phyloP scores from a whole-genome alignment of 129 eudicot species.

The Dittrichia graveolens region DNA sequence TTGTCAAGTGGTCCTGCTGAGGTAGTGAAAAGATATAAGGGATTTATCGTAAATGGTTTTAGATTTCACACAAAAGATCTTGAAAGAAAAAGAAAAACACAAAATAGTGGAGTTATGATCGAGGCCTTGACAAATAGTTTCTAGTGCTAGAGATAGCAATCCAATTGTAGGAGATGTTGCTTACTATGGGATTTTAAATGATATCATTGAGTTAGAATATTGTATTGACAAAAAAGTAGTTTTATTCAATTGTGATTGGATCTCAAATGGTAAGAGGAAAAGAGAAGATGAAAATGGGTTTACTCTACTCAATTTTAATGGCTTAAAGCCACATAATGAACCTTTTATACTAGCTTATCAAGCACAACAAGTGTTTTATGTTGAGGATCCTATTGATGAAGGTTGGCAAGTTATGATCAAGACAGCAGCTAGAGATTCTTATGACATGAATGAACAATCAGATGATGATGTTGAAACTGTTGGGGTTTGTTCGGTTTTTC shows the following conservation, averaged over 20 bases:
- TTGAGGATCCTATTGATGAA: not conserved
- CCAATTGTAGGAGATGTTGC: slow-evolving; percentile 18
- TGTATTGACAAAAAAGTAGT: slow-evolving; percentile 4
- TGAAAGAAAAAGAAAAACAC: slow-evolving; percentile 15
- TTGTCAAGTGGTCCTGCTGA: slow-evolving; percentile 2
- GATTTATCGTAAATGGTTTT: slow-evolving; percentile 10
- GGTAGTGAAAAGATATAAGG: not conserved
- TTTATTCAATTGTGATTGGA: slow-evolving; percentile 1
- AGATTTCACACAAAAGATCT: slow-evolving; percentile 15
- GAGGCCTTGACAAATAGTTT: slow-evolving; percentile 19
- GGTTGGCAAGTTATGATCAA: slow-evolving; percentile 25
- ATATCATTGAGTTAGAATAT: slow-evolving; percentile 2
- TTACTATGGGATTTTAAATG: not conserved
- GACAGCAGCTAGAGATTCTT: slow-evolving; percentile 23
- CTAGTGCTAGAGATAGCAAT: slow-evolving; percentile 4
- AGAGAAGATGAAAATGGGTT: slow-evolving; percentile 5
- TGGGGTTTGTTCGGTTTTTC: too few species aligned
- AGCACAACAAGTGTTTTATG: slow-evolving; percentile 27
- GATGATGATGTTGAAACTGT: slow-evolving; percentile 23
- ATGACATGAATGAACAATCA: slow-evolving; percentile 17
- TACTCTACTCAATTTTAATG: slow-evolving; percentile 19
- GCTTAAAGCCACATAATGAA: slow-evolving; percentile 11
- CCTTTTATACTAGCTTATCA: slow-evolving; percentile 27
- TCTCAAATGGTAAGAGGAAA: slow-evolving; percentile 15
- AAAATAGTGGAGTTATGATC: slow-evolving; percentile 27